These are phyloP conservation scores for Microdochium paspali DNA, from an alignment of 2,329 filamentous ascomycete species.

Conservation along the genomic window DNA sequence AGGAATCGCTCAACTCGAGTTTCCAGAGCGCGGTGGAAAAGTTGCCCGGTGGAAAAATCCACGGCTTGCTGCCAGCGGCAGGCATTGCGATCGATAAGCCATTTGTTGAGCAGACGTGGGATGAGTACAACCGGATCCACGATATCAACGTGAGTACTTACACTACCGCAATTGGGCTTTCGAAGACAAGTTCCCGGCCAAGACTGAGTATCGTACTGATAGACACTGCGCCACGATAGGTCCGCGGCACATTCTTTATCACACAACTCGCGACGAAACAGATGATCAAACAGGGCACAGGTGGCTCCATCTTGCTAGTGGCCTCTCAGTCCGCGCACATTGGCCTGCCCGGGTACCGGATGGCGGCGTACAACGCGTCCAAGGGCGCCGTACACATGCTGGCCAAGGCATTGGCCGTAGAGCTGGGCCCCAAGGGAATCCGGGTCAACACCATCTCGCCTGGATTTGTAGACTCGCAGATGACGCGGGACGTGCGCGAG, in stretches of 20 bases:
- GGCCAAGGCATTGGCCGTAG: slow-evolving; percentile 25
- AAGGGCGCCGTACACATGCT: slow-evolving; percentile 31
- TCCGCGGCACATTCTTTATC: slow-evolving; percentile 30
- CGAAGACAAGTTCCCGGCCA: too few relatives aligned
- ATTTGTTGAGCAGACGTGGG: slow-evolving; percentile 13
- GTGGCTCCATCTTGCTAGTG: slow-evolving; percentile 28
- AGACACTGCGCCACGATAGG: too few relatives aligned
- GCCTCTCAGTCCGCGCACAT: slow-evolving; percentile 27
- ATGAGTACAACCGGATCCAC: slow-evolving; percentile 18
- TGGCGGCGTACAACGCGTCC: slow-evolving; percentile 32
- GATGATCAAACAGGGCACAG: slow-evolving; percentile 26
- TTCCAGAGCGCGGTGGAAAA: slow-evolving; percentile 10
- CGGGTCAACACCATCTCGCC: slow-evolving; percentile 28
- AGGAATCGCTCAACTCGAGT: slow-evolving; percentile 7
- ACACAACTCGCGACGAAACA: slow-evolving; percentile 27
- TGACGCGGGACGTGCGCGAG: slow-evolving; percentile 20
- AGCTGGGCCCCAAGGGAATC: slow-evolving; percentile 24
- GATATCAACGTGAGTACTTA: slow-evolving; percentile 28
- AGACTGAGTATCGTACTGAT: too few relatives aligned
- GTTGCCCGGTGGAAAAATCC: slow-evolving; percentile 10
- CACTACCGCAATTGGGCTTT: too few relatives aligned
- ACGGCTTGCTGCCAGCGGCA: slow-evolving; percentile 15
- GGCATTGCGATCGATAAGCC: slow-evolving; percentile 17
- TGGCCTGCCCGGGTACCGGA: slow-evolving; percentile 23
- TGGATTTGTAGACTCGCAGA: slow-evolving; percentile 22